Conservation (phyloP, 1,139 yeast species). For the Blastobotrys capitulatus region DNA sequence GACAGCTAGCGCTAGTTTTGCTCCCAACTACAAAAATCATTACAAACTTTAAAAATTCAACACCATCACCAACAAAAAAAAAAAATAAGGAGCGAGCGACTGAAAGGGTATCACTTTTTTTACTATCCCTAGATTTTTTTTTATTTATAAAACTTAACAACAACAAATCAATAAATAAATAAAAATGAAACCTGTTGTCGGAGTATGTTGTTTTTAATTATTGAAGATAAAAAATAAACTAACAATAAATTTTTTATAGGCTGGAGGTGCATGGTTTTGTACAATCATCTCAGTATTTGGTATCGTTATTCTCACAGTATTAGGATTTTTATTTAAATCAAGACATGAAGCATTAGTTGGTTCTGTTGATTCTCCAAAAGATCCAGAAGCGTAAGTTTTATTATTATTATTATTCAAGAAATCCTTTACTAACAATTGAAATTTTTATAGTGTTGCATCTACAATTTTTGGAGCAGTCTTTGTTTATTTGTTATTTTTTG, state of each 20-base stretch:
- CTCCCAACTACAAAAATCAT: no score
- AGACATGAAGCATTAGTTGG: conserved; percentile 94
- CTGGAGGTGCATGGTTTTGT: conserved; percentile 92
- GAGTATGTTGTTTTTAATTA: conserved; percentile 25
- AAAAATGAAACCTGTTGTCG: conserved; percentile 37
- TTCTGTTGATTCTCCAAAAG: conserved; percentile 81
- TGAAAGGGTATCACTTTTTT: no score
- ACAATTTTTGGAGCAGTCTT: conserved; percentile 87
- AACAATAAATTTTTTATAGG: conserved; percentile 38
- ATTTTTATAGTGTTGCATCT: conserved; percentile 56
- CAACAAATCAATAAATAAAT: no score
- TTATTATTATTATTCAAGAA: neutral
- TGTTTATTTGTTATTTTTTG: conserved; percentile 72
- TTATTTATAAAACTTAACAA: neutral
- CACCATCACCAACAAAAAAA: no score
- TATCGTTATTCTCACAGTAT: conserved; percentile 73
- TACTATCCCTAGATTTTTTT: neutral
- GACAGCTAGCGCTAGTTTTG: no score
- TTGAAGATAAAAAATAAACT: neutral
- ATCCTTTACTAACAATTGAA: neutral
- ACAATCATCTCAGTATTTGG: conserved; percentile 90
- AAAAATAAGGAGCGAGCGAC: no score
- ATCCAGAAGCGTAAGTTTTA: conserved; percentile 67
- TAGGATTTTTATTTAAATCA: conserved; percentile 72
- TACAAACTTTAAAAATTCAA: no score